Percentiles rank a stretch among this genome's conserved stretches.
Evolutionary conservation across 176 grass and related monocot species (phyloP).

Genomic region (Carex scoparia): DNA sequence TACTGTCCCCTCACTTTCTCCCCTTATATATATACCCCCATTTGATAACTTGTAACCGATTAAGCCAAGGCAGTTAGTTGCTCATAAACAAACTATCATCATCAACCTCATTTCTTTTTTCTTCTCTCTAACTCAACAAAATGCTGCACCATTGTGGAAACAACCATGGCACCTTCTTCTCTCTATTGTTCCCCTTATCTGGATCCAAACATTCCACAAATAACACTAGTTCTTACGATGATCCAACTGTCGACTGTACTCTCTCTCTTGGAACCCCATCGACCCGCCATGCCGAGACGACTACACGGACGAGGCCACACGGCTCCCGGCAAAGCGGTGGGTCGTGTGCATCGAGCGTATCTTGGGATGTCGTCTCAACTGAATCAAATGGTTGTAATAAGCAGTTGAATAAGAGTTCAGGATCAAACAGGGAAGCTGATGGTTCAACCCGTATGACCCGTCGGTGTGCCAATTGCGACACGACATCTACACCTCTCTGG

Average conservation of each 20-base stretch:
- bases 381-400: conserved; percentile 18
- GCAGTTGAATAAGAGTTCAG: neutral
- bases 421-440: conserved; percentile 8
- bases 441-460: conserved; percentile 32
- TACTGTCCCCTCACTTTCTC: conserved; percentile 11
- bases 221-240: conserved; percentile 28
- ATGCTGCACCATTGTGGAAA: conserved; percentile 52
- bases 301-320: neutral
- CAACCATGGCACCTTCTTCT: conserved; percentile 38
- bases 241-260: conserved; percentile 76
- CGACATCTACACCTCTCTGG: conserved; percentile 85
- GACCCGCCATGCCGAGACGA: conserved; percentile 65
- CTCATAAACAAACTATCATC: neutral
- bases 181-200: conserved; percentile 37
- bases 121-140: conserved; percentile 8
- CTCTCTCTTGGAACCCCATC: conserved; percentile 92
- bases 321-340: neutral
- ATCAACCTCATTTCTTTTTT: conserved; percentile 15
- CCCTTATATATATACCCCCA: conserved; percentile 18
- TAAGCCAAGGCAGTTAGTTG: neutral
- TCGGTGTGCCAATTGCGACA: conserved; percentile 93
- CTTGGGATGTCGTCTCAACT: conserved; percentile 42
- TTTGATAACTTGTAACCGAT: neutral
- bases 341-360: conserved; percentile 16
- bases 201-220: conserved; percentile 31